phyloP scores from a whole-genome alignment of 1,284 basidiomycete genomes.

The Cystobasidium pallidum region DNA sequence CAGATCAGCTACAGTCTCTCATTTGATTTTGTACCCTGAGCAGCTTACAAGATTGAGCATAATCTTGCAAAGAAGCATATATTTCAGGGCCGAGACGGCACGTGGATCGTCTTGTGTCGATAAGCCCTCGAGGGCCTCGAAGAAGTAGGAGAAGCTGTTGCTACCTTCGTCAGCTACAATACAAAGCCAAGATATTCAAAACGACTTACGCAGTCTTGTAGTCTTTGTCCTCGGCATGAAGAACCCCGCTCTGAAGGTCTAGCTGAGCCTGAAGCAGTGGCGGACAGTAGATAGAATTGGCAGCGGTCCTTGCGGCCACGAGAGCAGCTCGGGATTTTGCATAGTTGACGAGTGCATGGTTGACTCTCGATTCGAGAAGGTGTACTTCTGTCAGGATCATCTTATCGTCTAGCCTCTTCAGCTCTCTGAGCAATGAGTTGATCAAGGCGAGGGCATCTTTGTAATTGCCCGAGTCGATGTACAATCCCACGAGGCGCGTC shows the following conservation, averaged over 20 bases:
- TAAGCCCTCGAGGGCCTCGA: slow-evolving; percentile 92
- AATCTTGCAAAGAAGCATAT: slow-evolving; percentile 97
- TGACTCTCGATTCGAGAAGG: slow-evolving; percentile 86
- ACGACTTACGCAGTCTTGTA: slow-evolving; percentile 75
- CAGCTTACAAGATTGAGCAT: slow-evolving; percentile 88
- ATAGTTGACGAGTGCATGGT: slow-evolving; percentile 87
- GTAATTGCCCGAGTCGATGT: slow-evolving; percentile 77
- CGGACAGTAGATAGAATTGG: slow-evolving; percentile 97
- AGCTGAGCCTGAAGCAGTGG: slow-evolving; percentile 87
- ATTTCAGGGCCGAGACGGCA: slow-evolving; percentile 87
- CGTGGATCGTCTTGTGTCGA: slow-evolving; percentile 63
- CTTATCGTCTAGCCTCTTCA: slow-evolving; percentile 94
- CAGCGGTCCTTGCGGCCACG: slow-evolving; percentile 89
- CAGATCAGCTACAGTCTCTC: background rate
- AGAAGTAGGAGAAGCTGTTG: slow-evolving; percentile 85
- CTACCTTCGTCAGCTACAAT: background rate
- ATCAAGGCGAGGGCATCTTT: slow-evolving; percentile 80
- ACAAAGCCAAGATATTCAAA: background rate
- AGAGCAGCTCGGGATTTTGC: slow-evolving; percentile 94
- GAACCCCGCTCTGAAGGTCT: slow-evolving; percentile 86
- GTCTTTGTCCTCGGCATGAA: slow-evolving; percentile 97
- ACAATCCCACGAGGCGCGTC: slow-evolving; percentile 82
- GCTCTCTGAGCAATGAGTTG: slow-evolving; percentile 80
- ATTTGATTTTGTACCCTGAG: background rate
- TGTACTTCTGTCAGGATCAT: slow-evolving; percentile 97